These are phyloP conservation scores for Priceomyces medius DNA, from an alignment of 805 yeast genomes.

Conservation along the genomic window DNA sequence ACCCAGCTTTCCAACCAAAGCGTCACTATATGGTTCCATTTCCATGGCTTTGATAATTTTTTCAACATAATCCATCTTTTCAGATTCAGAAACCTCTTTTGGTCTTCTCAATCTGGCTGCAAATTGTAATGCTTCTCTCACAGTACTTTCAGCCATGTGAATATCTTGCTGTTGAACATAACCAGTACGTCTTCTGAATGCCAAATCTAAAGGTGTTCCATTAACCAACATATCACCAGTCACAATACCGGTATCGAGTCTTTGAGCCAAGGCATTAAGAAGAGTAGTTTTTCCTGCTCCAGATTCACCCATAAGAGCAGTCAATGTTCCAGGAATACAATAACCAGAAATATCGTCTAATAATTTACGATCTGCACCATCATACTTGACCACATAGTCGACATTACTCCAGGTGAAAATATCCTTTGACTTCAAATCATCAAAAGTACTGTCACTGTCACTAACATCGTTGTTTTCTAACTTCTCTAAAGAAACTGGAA, in stretches of 20 bases:
- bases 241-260: slow-evolving; percentile 55
- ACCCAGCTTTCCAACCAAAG: slow-evolving; percentile 34
- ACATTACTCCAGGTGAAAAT: slow-evolving; percentile 64
- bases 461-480: slow-evolving; percentile 1
- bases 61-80: slow-evolving; percentile 17
- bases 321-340: slow-evolving; percentile 51
- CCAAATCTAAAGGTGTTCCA: slow-evolving; percentile 46
- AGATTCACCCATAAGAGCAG: slow-evolving; percentile 65
- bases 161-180: slow-evolving; percentile 23
- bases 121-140: slow-evolving; percentile 18
- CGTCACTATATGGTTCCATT: slow-evolving; percentile 26
- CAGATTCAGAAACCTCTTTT: slow-evolving; percentile 23
- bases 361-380: slow-evolving; percentile 38
- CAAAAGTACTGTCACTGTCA: slow-evolving; percentile 10
- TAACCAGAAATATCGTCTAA: slow-evolving; percentile 33
- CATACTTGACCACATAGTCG: slow-evolving; percentile 53
- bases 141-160: slow-evolving; percentile 19
- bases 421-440: slow-evolving; percentile 41
- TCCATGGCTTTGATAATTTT: slow-evolving; percentile 17
- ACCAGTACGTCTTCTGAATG: slow-evolving; percentile 46
- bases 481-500: slow-evolving; percentile 7
- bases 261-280: slow-evolving; percentile 51
- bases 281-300: slow-evolving; percentile 64
- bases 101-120: slow-evolving; percentile 49
- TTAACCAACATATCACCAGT: slow-evolving; percentile 60